These are phyloP conservation scores for Amaranthus hypochondriacus DNA, from an alignment of 148 eudicot species.

Conservation along the genomic window DNA sequence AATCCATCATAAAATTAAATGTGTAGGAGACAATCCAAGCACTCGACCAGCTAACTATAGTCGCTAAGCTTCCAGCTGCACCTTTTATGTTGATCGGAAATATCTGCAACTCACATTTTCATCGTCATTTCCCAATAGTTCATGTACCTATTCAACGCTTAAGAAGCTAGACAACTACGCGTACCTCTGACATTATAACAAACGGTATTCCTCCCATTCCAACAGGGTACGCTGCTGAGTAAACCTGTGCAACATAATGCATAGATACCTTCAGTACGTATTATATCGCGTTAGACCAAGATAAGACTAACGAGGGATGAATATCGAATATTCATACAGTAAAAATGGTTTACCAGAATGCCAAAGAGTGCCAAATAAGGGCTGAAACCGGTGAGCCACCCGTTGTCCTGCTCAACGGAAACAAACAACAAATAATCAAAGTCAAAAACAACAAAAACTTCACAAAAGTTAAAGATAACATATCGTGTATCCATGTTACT, in stretches of 20 bases:
- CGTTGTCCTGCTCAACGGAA: constrained; percentile 25
- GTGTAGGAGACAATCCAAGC: constrained; percentile 32
- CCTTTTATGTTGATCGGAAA: constrained; percentile 40
- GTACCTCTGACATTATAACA: constrained; percentile 40
- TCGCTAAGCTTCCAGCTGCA: constrained; percentile 38
- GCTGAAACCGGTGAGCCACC: constrained; percentile 21
- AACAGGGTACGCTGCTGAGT: constrained; percentile 26
- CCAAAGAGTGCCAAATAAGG: constrained; percentile 34
- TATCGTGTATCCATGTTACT: not conserved
- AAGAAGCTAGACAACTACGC: not conserved
- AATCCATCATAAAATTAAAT: constrained; percentile 38
- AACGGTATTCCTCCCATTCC: constrained; percentile 39
- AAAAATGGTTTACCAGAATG: constrained; percentile 27
- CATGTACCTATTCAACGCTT: too few species aligned
- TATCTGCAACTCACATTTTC: constrained; percentile 20
- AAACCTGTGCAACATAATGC: constrained; percentile 13
- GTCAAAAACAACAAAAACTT: not conserved
- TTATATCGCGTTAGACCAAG: too few species aligned
- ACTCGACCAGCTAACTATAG: constrained; percentile 16
- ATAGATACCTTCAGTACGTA: too few species aligned
- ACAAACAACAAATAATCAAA: not conserved
- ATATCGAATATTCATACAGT: not conserved
- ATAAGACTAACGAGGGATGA: not conserved
- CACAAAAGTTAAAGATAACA: too few species aligned
- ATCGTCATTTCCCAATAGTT: not conserved